Base-by-base conservation (phyloP, 306 rosid genomes). In the Acacia melanoxylon region DNA sequence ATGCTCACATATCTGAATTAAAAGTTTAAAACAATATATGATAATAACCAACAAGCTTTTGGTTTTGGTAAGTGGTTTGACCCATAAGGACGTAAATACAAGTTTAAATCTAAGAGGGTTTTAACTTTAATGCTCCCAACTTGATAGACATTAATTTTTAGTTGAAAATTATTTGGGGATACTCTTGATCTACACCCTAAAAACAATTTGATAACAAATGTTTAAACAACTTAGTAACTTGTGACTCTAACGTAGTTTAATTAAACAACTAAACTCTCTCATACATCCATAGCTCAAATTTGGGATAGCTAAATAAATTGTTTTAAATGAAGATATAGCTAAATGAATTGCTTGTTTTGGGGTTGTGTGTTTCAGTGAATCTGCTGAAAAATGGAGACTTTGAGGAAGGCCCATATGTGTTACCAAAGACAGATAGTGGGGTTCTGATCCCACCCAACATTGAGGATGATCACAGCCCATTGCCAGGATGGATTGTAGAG, bases 401-500 rank as follows among this genome's bases (percentile, higher is more conserved):
- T 20, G 97, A 94, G 83, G 94, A 92, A 80, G 98, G 98, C 0
- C 97, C 98, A 5, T 94, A 89, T 27, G 27, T 94, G 61, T 75
- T 83, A 0, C 92, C 93, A 25, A 88, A 88, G 14, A 67, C 91
- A 2, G 68, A 92, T 0, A 81, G 87, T 90, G 98, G 98, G 1
- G 95, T 90, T 29, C 29, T 94, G 59, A 86, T 94, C 72, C 98
- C 98, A 80, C 93, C 98, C 29, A 84, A 85, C 86, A 84, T 89
- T 5, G 94, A 92, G 44, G 98, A 94, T 63, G 87, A 82, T 35
- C 90, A 89, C 62, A 78, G 95, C 24, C 94, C 97, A 29, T 75
- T 94, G 10, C 94, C 95, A 31, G 98, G 98, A 14, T 94, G 98
- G 98, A 91, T 92, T 10, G 86, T 94, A 6, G 97, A 92, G 35